Evolutionary conservation across 768 basidiomycete genomes (phyloP).

Genomic region (Termitomyces sp.): DNA sequence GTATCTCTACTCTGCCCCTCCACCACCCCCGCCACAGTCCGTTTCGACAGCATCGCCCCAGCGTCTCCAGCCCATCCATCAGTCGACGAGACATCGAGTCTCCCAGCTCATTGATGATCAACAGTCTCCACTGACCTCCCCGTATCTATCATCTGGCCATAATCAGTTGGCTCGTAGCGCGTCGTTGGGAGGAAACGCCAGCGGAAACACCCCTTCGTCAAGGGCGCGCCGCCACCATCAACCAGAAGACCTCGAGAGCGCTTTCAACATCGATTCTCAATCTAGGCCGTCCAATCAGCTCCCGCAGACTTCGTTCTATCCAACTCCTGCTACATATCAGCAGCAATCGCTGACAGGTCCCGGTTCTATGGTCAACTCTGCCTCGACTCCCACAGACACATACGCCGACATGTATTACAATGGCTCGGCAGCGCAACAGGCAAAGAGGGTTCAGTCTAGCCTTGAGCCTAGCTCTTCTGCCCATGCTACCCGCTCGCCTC

Average conservation of each 20-base stretch:
- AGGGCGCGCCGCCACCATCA: conserved; percentile 65
- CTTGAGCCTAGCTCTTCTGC: conserved; percentile 50
- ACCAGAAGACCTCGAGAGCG: conserved; percentile 64
- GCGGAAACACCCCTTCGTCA: conserved; percentile 36
- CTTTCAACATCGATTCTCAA: conserved; percentile 39
- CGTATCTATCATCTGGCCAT: conserved; percentile 52
- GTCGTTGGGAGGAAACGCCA: conserved; percentile 54
- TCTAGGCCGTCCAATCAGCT: conserved; percentile 42
- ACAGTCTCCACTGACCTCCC: conserved; percentile 41
- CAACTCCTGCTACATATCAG: conserved; percentile 58
- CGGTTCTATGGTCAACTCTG: conserved; percentile 29
- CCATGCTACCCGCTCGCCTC: conserved; percentile 60
- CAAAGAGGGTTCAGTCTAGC: conserved; percentile 55
- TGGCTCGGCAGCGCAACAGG: conserved; percentile 43
- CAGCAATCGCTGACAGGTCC: conserved; percentile 42
- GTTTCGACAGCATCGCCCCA: conserved; percentile 39
- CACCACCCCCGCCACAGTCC: conserved; percentile 48
- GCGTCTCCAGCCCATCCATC: conserved; percentile 51
- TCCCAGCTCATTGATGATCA: conserved; percentile 68
- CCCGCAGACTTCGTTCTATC: conserved; percentile 52
- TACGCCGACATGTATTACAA: conserved; percentile 66
- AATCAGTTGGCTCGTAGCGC: conserved; percentile 63
- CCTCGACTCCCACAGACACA: conserved; percentile 43
- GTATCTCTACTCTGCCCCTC: conserved; percentile 56
- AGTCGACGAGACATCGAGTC: conserved; percentile 55